Evolutionary conservation across 2,329 filamentous ascomycete species (phyloP).

Genomic region (Neoscytalidium dimidiatum): DNA sequence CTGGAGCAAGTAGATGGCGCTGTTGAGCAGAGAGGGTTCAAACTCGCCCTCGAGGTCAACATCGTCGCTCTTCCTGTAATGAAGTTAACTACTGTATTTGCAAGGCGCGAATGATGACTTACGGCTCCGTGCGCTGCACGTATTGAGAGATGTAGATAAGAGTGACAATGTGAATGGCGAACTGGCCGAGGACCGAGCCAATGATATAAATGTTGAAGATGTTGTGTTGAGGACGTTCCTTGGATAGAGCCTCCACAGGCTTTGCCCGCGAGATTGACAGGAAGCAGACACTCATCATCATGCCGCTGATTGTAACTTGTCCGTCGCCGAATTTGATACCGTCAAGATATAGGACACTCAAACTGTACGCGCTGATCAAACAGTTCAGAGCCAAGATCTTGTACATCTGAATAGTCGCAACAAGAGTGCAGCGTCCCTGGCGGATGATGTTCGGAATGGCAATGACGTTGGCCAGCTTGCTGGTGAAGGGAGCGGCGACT

Average conservation of each 20-base stretch:
- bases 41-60: conserved; percentile 96
- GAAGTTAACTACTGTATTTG: conserved; percentile 37
- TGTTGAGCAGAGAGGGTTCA: conserved; percentile 89
- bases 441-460: conserved; percentile 98
- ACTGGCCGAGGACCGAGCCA: conserved; percentile 94
- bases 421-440: conserved; percentile 94
- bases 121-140: conserved; percentile 84
- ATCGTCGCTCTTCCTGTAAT: conserved; percentile 54
- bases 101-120: conserved; percentile 53
- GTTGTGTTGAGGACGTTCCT: conserved; percentile 95
- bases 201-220: conserved; percentile 99
- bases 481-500: conserved; percentile 95
- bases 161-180: conserved; percentile 91
- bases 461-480: conserved; percentile 94
- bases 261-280: conserved; percentile 96
- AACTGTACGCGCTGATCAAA: conserved; percentile 93
- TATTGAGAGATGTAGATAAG: conserved; percentile 91
- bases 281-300: conserved; percentile 99
- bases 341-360: conserved; percentile 94
- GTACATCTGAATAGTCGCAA: conserved; percentile 99
- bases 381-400: conserved; percentile 98
- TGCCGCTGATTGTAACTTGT: conserved; percentile 97
- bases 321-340: conserved; percentile 99
- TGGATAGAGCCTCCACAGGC: conserved; percentile 91
- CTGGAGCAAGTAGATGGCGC: conserved; percentile 93